These are phyloP conservation scores for Aspergillus quadricinctus DNA, from an alignment of 2,329 filamentous ascomycete species.

Conservation along the genomic window DNA sequence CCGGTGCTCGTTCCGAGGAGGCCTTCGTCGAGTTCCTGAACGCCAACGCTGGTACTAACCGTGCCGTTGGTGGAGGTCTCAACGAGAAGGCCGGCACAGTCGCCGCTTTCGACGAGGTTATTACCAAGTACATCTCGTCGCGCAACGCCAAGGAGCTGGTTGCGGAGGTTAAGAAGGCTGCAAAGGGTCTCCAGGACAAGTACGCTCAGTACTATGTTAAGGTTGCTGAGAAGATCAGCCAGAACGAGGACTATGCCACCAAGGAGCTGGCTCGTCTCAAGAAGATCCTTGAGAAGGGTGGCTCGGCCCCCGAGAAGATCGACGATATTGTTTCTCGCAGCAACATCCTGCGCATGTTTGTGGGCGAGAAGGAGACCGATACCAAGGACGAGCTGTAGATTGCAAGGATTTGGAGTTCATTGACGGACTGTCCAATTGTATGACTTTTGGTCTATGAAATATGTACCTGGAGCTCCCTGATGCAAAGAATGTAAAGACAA, in stretches of 20 bases:
- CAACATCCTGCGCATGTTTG: slow-evolving; percentile 82
- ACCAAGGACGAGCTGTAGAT: slow-evolving; percentile 63
- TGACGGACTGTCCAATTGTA: neutral
- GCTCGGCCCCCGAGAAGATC: slow-evolving; percentile 76
- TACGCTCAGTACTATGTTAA: slow-evolving; percentile 93
- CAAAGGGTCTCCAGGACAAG: slow-evolving; percentile 65
- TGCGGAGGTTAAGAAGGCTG: slow-evolving; percentile 68
- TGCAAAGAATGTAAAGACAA: neutral
- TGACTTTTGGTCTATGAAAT: neutral
- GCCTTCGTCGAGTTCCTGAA: slow-evolving; percentile 81
- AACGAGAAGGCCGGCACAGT: slow-evolving; percentile 78
- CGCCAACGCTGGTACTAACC: slow-evolving; percentile 81
- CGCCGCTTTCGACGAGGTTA: slow-evolving; percentile 68
- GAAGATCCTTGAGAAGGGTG: slow-evolving; percentile 79
- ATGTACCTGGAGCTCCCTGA: neutral
- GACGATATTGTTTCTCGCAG: slow-evolving; percentile 82
- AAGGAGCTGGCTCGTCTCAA: slow-evolving; percentile 83
- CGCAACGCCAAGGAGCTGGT: slow-evolving; percentile 63
- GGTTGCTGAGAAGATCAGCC: slow-evolving; percentile 77
- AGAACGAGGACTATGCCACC: slow-evolving; percentile 71
- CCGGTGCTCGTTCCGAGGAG: slow-evolving; percentile 69
- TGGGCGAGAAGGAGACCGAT: slow-evolving; percentile 54
- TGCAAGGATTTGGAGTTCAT: neutral
- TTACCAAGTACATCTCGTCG: slow-evolving; percentile 62
- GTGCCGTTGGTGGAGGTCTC: slow-evolving; percentile 73